These are phyloP conservation scores for Macrocybe gigantea DNA, from an alignment of 768 basidiomycete genomes.

Conservation along the genomic window DNA sequence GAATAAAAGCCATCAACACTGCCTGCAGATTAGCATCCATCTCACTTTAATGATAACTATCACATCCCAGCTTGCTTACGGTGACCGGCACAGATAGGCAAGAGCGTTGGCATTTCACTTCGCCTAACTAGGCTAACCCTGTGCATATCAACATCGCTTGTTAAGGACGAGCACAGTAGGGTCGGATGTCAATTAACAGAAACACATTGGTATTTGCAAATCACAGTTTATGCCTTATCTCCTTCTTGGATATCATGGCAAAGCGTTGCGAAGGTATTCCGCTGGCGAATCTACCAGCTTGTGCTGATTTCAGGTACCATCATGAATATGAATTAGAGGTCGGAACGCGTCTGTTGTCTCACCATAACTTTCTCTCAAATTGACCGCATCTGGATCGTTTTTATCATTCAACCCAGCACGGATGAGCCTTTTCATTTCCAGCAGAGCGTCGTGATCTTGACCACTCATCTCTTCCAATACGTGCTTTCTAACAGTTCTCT, in stretches of 20 bases:
- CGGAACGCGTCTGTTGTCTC: constrained; percentile 5
- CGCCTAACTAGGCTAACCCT: too few species aligned
- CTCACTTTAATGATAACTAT: too few species aligned
- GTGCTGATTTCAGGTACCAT: constrained; percentile 28
- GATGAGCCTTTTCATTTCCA: constrained; percentile 49
- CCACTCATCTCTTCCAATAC: constrained; percentile 50
- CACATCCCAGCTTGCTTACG: too few species aligned
- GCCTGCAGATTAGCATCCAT: too few species aligned
- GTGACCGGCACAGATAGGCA: too few species aligned
- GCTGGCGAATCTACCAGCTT: constrained; percentile 59
- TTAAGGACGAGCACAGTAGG: too few species aligned
- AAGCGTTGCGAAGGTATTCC: constrained; percentile 54
- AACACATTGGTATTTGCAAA: too few species aligned
- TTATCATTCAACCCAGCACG: constrained; percentile 52
- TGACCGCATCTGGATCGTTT: constrained; percentile 58
- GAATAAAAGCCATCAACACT: too few species aligned
- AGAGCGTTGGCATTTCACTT: too few species aligned
- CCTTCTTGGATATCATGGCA: constrained; percentile 49
- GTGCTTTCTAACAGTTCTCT: constrained; percentile 40
- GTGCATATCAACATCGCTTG: too few species aligned
- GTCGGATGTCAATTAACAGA: too few species aligned
- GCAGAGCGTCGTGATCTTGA: constrained; percentile 50
- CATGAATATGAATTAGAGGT: background rate
- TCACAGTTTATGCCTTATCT: constrained; percentile 62
- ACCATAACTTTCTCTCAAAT: constrained; percentile 64